Evolutionary conservation across 148 eudicot genomes (phyloP), one percentile per base, ranked within the genome.

Genomic region (Dysphania ambrosioides): DNA sequence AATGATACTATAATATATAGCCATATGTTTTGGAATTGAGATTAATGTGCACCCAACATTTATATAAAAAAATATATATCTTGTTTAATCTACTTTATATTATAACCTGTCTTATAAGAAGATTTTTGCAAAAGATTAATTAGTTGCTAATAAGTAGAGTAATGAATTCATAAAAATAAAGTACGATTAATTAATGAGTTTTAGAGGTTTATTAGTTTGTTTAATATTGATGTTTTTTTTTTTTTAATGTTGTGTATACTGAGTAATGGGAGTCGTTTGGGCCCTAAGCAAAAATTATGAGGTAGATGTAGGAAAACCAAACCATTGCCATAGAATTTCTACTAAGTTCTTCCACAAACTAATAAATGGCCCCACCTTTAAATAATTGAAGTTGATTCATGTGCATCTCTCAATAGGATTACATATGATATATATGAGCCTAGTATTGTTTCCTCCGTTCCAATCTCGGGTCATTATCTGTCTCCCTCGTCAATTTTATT

Each of bases 321-420:
- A 47, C 44, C 31, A 18, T 38, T 66, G 32, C 57, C 57, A 68
- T 68, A 27, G 21, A 26, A 9, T 58, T 38, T 41, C 51, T 0
- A 67, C 27, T 42, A 18, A 70, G n/a, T 31, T 51, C 40, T 21
- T 27, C 71, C 73, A 8, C 61, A 51, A 31, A 47, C 38, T 6
- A 67, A 58, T n/a, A 27, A 29, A 42, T 47, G 58, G 58, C 5
- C 73, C 60, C 73, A n/a, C n/a, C n/a, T n/a, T n/a, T n/a, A 68
- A 70, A 12, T 34, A 41, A 30, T 27, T 13, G 47, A 44, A 15
- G 26, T 27, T 47, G 58, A n/a, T n/a, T n/a, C 36, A 47, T 68
- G 56, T 27, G 72, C 72, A 49, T 70, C 72, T 70, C 60, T 31
- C 35, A 69, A 70, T 30, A 30, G 42, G 42, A 19, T 3, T 58